These are phyloP conservation scores for Lineolata rhizophorae DNA, from an alignment of 495 filamentous ascomycete species.

Conservation along the genomic window DNA sequence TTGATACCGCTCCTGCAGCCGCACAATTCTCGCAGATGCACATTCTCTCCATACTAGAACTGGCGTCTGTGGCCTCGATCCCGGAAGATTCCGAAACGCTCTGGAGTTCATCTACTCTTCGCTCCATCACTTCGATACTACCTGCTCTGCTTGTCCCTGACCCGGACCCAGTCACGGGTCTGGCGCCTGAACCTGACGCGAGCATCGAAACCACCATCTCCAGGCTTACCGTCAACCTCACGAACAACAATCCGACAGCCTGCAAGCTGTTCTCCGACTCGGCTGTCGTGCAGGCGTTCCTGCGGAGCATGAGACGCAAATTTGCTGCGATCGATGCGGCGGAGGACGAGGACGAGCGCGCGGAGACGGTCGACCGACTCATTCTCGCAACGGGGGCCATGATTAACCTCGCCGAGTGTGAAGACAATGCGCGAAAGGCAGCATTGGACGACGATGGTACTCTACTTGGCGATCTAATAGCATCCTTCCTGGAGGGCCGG, in stretches of 20 bases:
- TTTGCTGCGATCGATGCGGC: slow-evolving; percentile 14
- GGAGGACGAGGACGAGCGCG: slow-evolving; percentile 18
- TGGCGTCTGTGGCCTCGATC: slow-evolving; percentile 18
- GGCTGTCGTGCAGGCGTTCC: slow-evolving; percentile 32
- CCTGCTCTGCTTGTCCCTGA: no score
- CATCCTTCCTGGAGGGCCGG: slow-evolving; percentile 29
- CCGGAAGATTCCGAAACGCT: not conserved
- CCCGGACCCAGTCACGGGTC: no score
- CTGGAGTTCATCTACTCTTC: not conserved
- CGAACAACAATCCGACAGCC: slow-evolving; percentile 53
- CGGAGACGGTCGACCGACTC: slow-evolving; percentile 34
- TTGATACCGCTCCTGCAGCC: not conserved
- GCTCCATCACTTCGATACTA: not conserved
- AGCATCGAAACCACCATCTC: not conserved
- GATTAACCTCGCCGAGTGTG: slow-evolving; percentile 76
- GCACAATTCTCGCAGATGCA: not conserved
- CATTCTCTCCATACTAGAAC: slow-evolving; percentile 42
- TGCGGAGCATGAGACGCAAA: slow-evolving; percentile 21
- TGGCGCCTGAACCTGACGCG: no score
- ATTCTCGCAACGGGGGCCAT: slow-evolving; percentile 64
- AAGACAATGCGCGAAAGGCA: slow-evolving; percentile 26
- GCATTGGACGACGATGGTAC: slow-evolving; percentile 14
- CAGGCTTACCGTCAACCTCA: slow-evolving; percentile 65
- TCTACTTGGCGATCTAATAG: slow-evolving; percentile 23
- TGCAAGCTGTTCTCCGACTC: slow-evolving; percentile 41